Percentiles rank a stretch among this genome's conserved stretches.
Conservation (phyloP, 352 stramenopile genomes). For the Phytophthora fragariaefolia region DNA sequence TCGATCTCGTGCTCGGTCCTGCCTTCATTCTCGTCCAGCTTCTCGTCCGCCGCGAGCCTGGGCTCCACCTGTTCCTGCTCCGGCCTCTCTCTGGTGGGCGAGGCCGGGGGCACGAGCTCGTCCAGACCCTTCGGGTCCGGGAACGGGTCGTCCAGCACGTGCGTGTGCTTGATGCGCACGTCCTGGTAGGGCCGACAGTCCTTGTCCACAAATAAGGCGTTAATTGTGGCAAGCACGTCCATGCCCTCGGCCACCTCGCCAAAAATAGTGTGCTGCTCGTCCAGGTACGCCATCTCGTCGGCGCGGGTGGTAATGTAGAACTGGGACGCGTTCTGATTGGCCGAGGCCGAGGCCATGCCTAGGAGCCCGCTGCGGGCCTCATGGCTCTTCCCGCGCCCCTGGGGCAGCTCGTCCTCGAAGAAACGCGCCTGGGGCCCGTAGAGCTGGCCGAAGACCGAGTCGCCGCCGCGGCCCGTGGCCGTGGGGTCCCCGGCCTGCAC, state of each 20-base stretch:
- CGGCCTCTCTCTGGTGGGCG: constrained; percentile 89
- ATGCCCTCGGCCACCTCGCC: constrained; percentile 94
- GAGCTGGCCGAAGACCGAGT: constrained; percentile 95
- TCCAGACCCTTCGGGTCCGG: constrained; percentile 71
- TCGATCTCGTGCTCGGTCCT: constrained; percentile 91
- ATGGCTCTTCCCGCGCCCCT: constrained; percentile 43
- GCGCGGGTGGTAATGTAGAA: constrained; percentile 97
- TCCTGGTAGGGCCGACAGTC: constrained; percentile 96
- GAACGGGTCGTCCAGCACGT: constrained; percentile 88
- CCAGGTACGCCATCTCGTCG: constrained; percentile 92
- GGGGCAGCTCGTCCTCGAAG: constrained; percentile 81
- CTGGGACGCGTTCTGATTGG: constrained; percentile 90
- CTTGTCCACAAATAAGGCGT: constrained; percentile 96
- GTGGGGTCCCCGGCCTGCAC: constrained; percentile 90
- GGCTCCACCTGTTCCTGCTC: constrained; percentile 91
- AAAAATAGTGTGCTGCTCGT: constrained; percentile 93
- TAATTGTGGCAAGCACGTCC: constrained; percentile 95
- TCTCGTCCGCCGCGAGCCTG: constrained; percentile 92
- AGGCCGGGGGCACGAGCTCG: constrained; percentile 74
- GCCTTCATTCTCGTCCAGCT: constrained; percentile 74
- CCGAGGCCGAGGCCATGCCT: constrained; percentile 85
- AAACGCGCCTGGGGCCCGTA: constrained; percentile 81
- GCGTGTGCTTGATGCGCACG: constrained; percentile 96
- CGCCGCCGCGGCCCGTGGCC: constrained; percentile 94
- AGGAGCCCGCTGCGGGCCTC: constrained; percentile 71